phyloP scores from a whole-genome alignment of 2,329 filamentous ascomycete genomes.

The Ophiosphaerella korrae region DNA sequence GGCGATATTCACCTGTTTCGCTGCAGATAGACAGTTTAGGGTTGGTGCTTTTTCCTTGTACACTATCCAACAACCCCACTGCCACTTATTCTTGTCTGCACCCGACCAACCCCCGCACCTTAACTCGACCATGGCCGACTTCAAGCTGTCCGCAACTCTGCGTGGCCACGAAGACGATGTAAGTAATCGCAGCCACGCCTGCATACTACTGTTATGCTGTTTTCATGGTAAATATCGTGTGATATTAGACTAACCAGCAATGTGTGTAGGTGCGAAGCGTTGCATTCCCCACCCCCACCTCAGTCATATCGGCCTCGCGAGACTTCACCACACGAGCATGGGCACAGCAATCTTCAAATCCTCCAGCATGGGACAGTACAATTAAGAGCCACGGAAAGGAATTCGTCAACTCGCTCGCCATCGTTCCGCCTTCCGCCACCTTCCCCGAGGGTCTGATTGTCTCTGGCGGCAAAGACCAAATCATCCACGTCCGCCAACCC shows the following conservation, averaged over 20 bases:
- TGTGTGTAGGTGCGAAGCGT: slow-evolving; percentile 78
- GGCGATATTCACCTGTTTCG: neutral
- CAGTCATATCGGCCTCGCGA: slow-evolving; percentile 83
- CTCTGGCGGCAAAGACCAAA: slow-evolving; percentile 87
- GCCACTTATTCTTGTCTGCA: slow-evolving; percentile 10
- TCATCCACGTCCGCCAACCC: slow-evolving; percentile 86
- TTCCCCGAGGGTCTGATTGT: slow-evolving; percentile 81
- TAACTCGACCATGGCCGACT: slow-evolving; percentile 70
- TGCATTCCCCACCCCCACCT: slow-evolving; percentile 73
- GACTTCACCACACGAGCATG: slow-evolving; percentile 90
- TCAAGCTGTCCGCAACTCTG: slow-evolving; percentile 91
- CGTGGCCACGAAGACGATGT: slow-evolving; percentile 93
- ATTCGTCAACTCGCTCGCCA: slow-evolving; percentile 87
- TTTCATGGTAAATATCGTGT: neutral
- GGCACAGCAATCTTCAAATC: slow-evolving; percentile 69
- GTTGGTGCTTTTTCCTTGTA: slow-evolving; percentile 11
- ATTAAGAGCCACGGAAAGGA: slow-evolving; percentile 79
- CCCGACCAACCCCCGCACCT: slow-evolving; percentile 27
- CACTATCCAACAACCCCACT: slow-evolving; percentile 7
- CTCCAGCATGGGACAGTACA: slow-evolving; percentile 75
- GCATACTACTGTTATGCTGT: neutral
- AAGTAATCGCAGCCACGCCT: slow-evolving; percentile 21
- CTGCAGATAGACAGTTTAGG: neutral
- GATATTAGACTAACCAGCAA: neutral
- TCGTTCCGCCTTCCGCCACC: slow-evolving; percentile 69